Conservation (phyloP, 495 filamentous ascomycete species). For the Lophiotrema nucula region DNA sequence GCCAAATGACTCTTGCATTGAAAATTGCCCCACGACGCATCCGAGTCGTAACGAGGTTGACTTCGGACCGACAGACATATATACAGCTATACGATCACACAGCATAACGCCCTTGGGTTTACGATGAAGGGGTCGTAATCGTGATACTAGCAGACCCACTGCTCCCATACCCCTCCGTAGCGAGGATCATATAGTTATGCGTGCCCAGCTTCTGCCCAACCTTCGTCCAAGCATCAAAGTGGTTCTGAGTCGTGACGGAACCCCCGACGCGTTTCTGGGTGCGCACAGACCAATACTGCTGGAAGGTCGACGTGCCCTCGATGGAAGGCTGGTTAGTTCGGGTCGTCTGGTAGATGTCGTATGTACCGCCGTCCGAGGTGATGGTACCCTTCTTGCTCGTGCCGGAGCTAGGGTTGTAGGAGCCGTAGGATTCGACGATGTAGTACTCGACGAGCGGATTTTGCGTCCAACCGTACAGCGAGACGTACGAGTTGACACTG, state of each 20-base stretch:
- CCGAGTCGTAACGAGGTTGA: no score
- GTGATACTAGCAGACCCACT: conserved; percentile 7
- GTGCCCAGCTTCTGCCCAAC: conserved; percentile 48
- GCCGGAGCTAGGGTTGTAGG: conserved; percentile 55
- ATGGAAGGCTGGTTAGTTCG: conserved; percentile 62
- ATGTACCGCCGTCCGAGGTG: conserved; percentile 58
- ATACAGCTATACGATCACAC: no score
- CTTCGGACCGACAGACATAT: no score
- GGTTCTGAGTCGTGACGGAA: conserved; percentile 52
- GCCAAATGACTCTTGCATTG: no score
- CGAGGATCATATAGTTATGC: conserved; percentile 39
- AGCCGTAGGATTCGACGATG: conserved; percentile 55
- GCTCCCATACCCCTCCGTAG: conserved; percentile 31
- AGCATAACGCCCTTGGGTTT: no score
- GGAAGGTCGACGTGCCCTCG: conserved; percentile 54
- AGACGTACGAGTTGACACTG: conserved; percentile 53
- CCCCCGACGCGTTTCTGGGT: conserved; percentile 49
- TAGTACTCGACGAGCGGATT: conserved; percentile 63
- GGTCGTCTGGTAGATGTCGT: conserved; percentile 61
- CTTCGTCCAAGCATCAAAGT: conserved; percentile 62
- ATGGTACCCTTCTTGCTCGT: conserved; percentile 55
- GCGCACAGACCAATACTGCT: conserved; percentile 60
- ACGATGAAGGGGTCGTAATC: background rate
- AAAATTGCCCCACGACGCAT: no score
- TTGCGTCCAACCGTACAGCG: conserved; percentile 60